phyloP scores from a whole-genome alignment of 2,329 filamentous ascomycete species.

The Penicillium polonicum region DNA sequence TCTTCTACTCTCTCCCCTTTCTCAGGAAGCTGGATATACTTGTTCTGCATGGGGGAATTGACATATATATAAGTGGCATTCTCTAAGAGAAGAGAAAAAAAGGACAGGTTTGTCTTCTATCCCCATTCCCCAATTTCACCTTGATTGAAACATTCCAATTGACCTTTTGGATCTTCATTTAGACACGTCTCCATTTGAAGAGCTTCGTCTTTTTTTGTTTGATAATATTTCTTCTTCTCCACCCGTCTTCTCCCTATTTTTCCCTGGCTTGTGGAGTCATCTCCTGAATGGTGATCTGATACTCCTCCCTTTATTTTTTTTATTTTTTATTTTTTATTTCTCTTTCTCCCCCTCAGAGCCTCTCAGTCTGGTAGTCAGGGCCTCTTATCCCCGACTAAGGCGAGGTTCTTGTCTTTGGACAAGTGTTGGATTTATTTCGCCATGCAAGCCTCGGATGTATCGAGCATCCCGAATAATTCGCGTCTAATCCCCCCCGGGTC shows the following conservation, averaged over 20 bases:
- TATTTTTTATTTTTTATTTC: conserved; percentile 10
- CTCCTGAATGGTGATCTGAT: conserved; percentile 27
- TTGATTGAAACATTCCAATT: conserved; percentile 36
- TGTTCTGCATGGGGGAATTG: conserved; percentile 5
- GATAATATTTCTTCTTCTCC: conserved; percentile 12
- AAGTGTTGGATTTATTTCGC: conserved; percentile 51
- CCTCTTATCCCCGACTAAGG: conserved; percentile 2
- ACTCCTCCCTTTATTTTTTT: conserved; percentile 58
- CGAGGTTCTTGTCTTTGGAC: conserved; percentile 18
- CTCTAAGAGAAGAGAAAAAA: conserved; percentile 5
- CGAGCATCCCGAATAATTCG: conserved; percentile 56
- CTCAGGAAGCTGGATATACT: conserved; percentile 3
- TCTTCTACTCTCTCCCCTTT: conserved; percentile 12
- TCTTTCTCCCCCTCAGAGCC: background rate
- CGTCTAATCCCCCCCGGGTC: conserved; percentile 75
- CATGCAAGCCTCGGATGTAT: conserved; percentile 82
- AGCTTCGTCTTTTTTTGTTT: conserved; percentile 22
- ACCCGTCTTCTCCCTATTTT: conserved; percentile 8
- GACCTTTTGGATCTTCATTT: conserved; percentile 21
- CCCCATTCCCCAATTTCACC: conserved; percentile 12
- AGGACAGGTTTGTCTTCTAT: conserved; percentile 16
- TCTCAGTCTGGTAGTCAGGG: conserved; percentile 8
- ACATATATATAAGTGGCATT: conserved; percentile 23
- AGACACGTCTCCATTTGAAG: conserved; percentile 33
- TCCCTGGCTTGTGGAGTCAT: conserved; percentile 7